Evolutionary conservation across 2,329 filamentous ascomycete species (phyloP).

Genomic region (Apiospora pterosperma): DNA sequence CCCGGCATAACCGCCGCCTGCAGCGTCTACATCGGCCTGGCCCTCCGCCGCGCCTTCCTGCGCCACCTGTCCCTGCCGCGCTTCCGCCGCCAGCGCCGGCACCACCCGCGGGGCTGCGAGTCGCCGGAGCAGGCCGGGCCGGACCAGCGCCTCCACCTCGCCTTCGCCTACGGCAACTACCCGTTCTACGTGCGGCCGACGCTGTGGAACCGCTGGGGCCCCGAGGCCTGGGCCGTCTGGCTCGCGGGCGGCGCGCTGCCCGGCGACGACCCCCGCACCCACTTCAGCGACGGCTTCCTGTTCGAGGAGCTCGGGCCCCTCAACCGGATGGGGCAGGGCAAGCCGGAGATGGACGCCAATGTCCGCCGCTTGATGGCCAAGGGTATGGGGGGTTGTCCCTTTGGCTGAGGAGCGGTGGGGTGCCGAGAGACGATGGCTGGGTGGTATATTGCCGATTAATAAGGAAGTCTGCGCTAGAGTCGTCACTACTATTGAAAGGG

Average conservation of each 20-base stretch:
- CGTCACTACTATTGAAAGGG: too few species aligned
- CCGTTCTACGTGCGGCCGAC: constrained; percentile 64
- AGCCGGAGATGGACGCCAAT: constrained; percentile 41
- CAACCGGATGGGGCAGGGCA: constrained; percentile 48
- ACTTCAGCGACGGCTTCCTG: constrained; percentile 42
- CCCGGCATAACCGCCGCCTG: constrained; percentile 34
- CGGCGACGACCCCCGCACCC: constrained; percentile 26
- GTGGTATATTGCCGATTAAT: not conserved
- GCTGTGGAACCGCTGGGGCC: constrained; percentile 61
- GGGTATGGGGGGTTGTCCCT: constrained; percentile 26
- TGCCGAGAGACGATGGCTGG: not conserved
- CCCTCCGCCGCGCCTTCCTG: constrained; percentile 50
- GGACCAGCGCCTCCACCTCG: constrained; percentile 48
- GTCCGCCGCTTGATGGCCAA: constrained; percentile 32
- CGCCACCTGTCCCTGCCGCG: constrained; percentile 61
- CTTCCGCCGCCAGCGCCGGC: constrained; percentile 31
- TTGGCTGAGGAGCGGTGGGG: constrained; percentile 5
- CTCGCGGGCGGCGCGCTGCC: constrained; percentile 42
- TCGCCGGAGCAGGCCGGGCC: constrained; percentile 39
- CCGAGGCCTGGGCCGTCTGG: constrained; percentile 45
- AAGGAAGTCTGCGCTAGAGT: too few species aligned
- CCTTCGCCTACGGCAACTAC: constrained; percentile 52
- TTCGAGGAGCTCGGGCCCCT: constrained; percentile 61
- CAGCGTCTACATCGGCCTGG: constrained; percentile 45
- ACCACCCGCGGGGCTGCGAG: constrained; percentile 31